phyloP scores from a whole-genome alignment of 208 protist genomes.

The Balamuthia mandrillaris region DNA sequence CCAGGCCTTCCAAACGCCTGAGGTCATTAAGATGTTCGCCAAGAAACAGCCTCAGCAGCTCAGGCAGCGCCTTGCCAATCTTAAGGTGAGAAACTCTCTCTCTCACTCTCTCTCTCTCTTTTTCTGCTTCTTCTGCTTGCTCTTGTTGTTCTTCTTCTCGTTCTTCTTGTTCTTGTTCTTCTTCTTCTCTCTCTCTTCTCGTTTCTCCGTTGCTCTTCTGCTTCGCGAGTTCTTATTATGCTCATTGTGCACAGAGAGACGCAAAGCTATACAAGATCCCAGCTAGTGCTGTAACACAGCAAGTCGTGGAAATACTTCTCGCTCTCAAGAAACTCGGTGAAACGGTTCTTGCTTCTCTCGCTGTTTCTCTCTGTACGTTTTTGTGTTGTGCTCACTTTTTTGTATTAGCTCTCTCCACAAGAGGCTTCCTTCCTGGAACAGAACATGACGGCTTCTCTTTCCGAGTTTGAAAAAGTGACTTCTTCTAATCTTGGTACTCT shows the following conservation, averaged over 20 bases:
- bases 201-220: neutral
- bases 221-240: neutral
- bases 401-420: constrained; percentile 50
- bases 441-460: constrained; percentile 39
- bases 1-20: constrained; percentile 76
- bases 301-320: constrained; percentile 66
- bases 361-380: neutral
- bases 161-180: no score
- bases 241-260: constrained; percentile 38
- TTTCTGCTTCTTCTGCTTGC: no score
- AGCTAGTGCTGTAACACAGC: constrained; percentile 19
- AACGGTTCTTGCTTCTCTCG: neutral
- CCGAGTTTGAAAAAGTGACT: neutral
- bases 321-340: constrained; percentile 73
- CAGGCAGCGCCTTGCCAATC: constrained; percentile 38
- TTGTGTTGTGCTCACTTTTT: neutral
- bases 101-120: no score
- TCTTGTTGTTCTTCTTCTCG: no score
- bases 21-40: constrained; percentile 76
- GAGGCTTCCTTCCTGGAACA: constrained; percentile 59
- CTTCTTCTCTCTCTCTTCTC: neutral
- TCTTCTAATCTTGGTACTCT: neutral
- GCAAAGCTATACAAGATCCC: constrained; percentile 65
- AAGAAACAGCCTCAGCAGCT: constrained; percentile 67
- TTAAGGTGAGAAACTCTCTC: no score